Percentiles rank a stretch among this genome's conserved stretches.
Evolutionary conservation across 2,329 filamentous ascomycete genomes (phyloP).

Genomic region (Capronia coronata): DNA sequence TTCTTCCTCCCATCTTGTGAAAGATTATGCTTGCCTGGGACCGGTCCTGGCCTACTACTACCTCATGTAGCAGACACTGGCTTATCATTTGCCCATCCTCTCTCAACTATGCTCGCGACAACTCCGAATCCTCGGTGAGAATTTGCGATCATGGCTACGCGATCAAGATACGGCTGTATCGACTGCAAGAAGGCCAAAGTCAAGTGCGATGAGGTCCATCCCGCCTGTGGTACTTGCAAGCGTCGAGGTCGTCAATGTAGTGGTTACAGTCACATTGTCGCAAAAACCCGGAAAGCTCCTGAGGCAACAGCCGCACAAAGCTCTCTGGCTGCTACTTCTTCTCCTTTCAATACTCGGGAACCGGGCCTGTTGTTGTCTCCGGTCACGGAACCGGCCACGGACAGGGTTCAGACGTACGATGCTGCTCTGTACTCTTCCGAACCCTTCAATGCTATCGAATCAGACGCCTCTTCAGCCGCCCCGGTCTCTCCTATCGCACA

Average conservation of each 20-base stretch:
- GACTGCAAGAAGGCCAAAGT: slow-evolving; percentile 25
- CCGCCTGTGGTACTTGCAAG: slow-evolving; percentile 33
- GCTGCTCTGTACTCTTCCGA: neutral
- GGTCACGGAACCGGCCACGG: neutral
- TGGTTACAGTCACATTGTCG: slow-evolving; percentile 27
- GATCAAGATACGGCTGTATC: slow-evolving; percentile 20
- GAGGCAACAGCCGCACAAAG: neutral
- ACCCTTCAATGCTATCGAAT: neutral
- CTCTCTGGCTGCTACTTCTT: neutral
- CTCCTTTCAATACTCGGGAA: neutral
- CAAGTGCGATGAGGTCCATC: slow-evolving; percentile 22
- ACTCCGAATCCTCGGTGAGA: neutral
- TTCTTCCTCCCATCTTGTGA: neutral
- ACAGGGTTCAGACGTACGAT: neutral
- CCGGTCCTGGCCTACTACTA: no score
- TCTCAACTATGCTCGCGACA: neutral
- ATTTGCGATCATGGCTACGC: slow-evolving; percentile 5
- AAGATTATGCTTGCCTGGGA: neutral
- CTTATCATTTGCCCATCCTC: neutral
- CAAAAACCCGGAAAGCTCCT: slow-evolving; percentile 2
- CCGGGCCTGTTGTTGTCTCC: neutral
- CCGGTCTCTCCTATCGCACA: neutral
- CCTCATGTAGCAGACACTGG: neutral
- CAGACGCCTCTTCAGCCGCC: neutral
- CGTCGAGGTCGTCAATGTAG: slow-evolving; percentile 31